Evolutionary conservation across 371 early-diverging fungal genomes (phyloP).

Genomic region (Zancudomyces culisetae): DNA sequence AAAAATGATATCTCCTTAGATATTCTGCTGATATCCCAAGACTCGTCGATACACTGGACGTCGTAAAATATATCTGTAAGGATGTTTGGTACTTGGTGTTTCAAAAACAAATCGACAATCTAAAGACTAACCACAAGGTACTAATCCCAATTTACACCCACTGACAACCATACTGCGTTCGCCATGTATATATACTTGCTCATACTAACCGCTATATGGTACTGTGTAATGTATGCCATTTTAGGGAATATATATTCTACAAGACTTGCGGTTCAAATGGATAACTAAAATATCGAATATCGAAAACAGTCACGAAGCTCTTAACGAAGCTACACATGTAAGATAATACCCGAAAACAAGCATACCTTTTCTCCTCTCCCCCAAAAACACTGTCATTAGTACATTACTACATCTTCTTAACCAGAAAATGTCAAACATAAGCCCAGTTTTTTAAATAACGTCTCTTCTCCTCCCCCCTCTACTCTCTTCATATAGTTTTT

Average conservation of each 20-base stretch:
- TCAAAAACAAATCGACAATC: slow-evolving; percentile 87
- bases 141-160: slow-evolving; percentile 5
- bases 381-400: too few relatives aligned
- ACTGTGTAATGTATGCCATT: too few relatives aligned
- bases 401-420: too few relatives aligned
- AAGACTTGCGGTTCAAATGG: slow-evolving; percentile 91
- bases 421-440: too few relatives aligned
- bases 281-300: slow-evolving; percentile 47
- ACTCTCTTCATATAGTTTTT: slow-evolving; percentile 40
- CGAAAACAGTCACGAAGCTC: slow-evolving; percentile 50
- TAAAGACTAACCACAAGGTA: slow-evolving; percentile 93
- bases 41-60: slow-evolving; percentile 42
- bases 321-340: slow-evolving; percentile 41
- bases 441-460: too few relatives aligned
- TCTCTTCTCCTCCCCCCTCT: too few relatives aligned
- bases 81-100: slow-evolving; percentile 89
- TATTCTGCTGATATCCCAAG: not conserved
- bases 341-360: slow-evolving; percentile 40
- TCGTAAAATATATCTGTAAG: slow-evolving; percentile 94
- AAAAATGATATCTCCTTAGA: not conserved
- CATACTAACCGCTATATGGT: too few relatives aligned
- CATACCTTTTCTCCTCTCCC: not conserved
- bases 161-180: too few relatives aligned
- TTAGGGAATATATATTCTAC: slow-evolving; percentile 92
- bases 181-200: too few relatives aligned